Base-by-base conservation (phyloP, 345 rosid species). In the Rhodamnia argentea region DNA sequence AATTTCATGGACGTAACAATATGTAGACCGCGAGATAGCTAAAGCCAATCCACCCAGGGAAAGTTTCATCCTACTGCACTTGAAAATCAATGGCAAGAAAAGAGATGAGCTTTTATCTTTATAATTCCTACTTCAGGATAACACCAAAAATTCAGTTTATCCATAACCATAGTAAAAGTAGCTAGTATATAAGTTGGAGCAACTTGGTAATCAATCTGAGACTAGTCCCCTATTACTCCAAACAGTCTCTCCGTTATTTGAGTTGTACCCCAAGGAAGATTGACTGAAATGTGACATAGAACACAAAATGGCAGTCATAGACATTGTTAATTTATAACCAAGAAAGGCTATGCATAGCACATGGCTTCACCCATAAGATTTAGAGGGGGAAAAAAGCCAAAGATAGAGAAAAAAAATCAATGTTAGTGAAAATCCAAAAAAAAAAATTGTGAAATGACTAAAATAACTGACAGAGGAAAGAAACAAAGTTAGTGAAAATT, bases 361-460 rank as follows among this genome's bases (percentile, higher is more conserved):
- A 70, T 40, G 26, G 57, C 29, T 83, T 26, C 26, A 56, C 51
- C 70, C 20, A 83, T 55, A 20, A 56, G 70, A 53, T 54, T 24
- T 83, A 13, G 74, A 56, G 58, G 42, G 23, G 4, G 6, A 37
- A 32, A 32, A 70, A 32, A 37, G 16, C 98, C 92, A 90, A 85
- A 86, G 75, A 86, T 50, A 75, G 3, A 18, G 1, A 37, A 70
- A 51, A 4, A 1, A 18, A 70, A 53, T n/a, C 26, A 4, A 83
- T 29, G 24, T 52, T 32, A 52, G 56, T 3, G 3, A 52, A 85
- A 47, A 60, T 42, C 42, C 59, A 52, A 85, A 12, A 85, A 12
- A 0, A 85, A 74, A 51, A 74, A 29, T 86, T 29, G 20, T 4
- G 20, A 52, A 27, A 24, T 20, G 78, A 75, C 83, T 40, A 57